phyloP scores from a whole-genome alignment of 108 stramenopile species.

The Parmales sp. region DNA sequence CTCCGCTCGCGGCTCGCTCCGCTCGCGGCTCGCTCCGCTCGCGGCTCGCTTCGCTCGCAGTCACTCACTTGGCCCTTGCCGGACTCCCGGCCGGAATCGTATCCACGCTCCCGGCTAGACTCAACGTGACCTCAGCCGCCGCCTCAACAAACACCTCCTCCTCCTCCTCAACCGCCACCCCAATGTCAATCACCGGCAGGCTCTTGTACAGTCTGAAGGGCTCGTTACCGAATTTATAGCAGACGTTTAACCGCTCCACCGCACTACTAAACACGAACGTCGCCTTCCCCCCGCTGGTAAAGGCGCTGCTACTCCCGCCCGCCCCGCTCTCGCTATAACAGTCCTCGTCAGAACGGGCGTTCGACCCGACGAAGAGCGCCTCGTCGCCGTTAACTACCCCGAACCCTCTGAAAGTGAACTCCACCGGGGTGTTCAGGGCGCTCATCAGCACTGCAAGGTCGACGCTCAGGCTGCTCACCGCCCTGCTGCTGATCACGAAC shows the following conservation, averaged over 20 bases:
- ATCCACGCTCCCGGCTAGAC: neutral
- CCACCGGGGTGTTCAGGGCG: neutral
- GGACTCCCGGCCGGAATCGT: neutral
- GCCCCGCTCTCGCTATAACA: neutral
- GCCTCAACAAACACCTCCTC: neutral
- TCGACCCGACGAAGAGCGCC: neutral
- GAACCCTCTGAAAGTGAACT: neutral
- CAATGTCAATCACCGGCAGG: neutral
- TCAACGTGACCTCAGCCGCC: neutral
- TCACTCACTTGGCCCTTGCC: neutral
- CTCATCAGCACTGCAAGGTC: neutral
- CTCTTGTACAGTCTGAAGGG: neutral
- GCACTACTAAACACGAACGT: neutral
- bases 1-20: no score
- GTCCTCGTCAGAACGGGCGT: neutral
- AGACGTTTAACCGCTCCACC: neutral
- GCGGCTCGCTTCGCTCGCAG: no score
- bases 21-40: no score
- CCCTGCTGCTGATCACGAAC: neutral
- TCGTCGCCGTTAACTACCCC: neutral
- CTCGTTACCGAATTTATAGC: conserved; percentile 3
- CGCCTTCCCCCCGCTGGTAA: neutral
- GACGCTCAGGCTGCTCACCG: neutral
- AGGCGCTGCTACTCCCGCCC: neutral
- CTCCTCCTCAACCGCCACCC: neutral